Percentiles rank a stretch among this genome's conserved stretches.
These are phyloP conservation scores for Coriaria nepalensis DNA, from an alignment of 306 rosid species.

Conservation along the genomic window DNA sequence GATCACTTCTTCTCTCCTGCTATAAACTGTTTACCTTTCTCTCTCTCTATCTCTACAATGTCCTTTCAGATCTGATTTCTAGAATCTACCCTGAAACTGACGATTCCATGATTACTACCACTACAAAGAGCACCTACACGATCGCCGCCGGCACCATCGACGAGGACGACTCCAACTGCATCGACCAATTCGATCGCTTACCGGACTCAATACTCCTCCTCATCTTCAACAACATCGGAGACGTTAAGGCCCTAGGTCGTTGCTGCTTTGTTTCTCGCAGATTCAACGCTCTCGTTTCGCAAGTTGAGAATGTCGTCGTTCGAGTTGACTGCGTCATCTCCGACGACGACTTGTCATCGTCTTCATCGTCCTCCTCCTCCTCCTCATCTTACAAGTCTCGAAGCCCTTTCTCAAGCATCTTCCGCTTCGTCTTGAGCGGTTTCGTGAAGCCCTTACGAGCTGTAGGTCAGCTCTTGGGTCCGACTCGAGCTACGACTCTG, in stretches of 20 bases:
- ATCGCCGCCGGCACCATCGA: neutral
- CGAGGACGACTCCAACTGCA: neutral
- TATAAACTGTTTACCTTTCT: neutral
- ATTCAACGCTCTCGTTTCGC: constrained; percentile 68
- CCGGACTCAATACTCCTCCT: constrained; percentile 86
- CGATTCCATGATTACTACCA: neutral
- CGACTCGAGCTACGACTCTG: constrained; percentile 21
- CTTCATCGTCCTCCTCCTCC: constrained; percentile 16
- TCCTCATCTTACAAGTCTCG: constrained; percentile 65
- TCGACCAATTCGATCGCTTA: constrained; percentile 73
- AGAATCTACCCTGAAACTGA: constrained; percentile 58
- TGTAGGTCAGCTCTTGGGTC: constrained; percentile 61
- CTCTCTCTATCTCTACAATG: constrained; percentile 7
- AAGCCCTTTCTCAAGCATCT: constrained; percentile 51
- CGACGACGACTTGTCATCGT: constrained; percentile 57
- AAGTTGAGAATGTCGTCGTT: constrained; percentile 92
- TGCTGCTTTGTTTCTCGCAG: constrained; percentile 93
- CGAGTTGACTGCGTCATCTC: constrained; percentile 96
- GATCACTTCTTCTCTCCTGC: too few relatives aligned
- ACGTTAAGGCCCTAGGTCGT: constrained; percentile 86
- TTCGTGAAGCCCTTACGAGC: constrained; percentile 83
- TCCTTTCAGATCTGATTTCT: constrained; percentile 48
- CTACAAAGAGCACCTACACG: too few relatives aligned
- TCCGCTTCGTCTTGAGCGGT: constrained; percentile 59
- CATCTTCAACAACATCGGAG: constrained; percentile 90